phyloP scores from a whole-genome alignment of 2,329 filamentous ascomycete species.

The Botrytis deweyae region DNA sequence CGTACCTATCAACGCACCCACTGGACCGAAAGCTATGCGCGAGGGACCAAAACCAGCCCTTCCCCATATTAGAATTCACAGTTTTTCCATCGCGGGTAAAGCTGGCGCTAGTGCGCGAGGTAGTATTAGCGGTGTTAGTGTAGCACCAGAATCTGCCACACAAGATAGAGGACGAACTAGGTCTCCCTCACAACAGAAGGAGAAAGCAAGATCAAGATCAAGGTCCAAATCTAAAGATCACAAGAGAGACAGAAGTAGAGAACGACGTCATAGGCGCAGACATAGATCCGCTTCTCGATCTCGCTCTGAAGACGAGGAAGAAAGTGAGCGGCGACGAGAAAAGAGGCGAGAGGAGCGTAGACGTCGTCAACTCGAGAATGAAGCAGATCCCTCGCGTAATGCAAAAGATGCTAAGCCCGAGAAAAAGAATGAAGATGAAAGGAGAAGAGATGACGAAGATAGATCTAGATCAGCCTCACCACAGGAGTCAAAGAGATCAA shows the following conservation, averaged over 20 bases:
- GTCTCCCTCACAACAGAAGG: constrained; percentile 32
- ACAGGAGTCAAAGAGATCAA: constrained; percentile 55
- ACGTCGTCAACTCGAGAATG: constrained; percentile 32
- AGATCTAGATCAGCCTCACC: constrained; percentile 66
- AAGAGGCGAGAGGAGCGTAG: constrained; percentile 34
- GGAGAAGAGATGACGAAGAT: constrained; percentile 47
- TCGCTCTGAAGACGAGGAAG: constrained; percentile 36
- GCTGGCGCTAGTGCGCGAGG: constrained; percentile 33
- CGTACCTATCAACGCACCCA: constrained; percentile 72
- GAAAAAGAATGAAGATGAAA: constrained; percentile 28
- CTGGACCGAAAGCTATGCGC: constrained; percentile 91
- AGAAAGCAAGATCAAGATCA: constrained; percentile 40
- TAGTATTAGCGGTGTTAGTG: constrained; percentile 35
- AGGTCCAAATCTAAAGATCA: constrained; percentile 36
- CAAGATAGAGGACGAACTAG: constrained; percentile 34
- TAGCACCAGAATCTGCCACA: constrained; percentile 31
- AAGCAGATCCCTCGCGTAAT: constrained; percentile 27
- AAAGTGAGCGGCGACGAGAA: constrained; percentile 38
- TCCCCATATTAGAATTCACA: constrained; percentile 54
- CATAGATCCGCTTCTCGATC: constrained; percentile 37
- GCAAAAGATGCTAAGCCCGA: constrained; percentile 26
- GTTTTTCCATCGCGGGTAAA: constrained; percentile 42
- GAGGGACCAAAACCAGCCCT: constrained; percentile 81
- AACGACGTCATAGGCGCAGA: constrained; percentile 36
- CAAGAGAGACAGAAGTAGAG: constrained; percentile 34